These are phyloP conservation scores for Suillus subaureus DNA, from an alignment of 768 basidiomycete genomes.

Conservation along the genomic window DNA sequence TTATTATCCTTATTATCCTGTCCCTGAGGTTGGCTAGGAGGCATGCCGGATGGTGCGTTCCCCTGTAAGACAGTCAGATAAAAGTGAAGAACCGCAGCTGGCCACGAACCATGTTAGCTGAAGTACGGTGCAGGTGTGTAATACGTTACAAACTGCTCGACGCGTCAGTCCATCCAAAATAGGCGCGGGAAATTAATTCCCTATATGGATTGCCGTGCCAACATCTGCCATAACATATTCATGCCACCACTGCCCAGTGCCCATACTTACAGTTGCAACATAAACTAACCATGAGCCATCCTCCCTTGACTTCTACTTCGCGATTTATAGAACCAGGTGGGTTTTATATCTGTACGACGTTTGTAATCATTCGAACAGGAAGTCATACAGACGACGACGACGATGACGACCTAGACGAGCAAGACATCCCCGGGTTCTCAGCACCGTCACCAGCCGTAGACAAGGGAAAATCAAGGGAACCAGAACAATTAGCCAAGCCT, in stretches of 20 bases:
- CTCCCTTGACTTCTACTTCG: conserved; percentile 54
- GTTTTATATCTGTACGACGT: conserved; percentile 7
- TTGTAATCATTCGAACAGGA: conserved; percentile 12
- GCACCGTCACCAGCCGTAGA: conserved; percentile 56
- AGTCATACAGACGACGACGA: conserved; percentile 56
- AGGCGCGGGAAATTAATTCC: not conserved
- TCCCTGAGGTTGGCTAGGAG: conserved; percentile 46
- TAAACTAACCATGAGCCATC: conserved; percentile 22
- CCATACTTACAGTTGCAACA: not conserved
- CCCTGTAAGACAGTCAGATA: conserved; percentile 50
- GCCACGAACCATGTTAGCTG: conserved; percentile 26
- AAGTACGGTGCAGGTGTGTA: not conserved
- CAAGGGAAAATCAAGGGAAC: conserved; percentile 75
- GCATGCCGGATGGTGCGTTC: conserved; percentile 69
- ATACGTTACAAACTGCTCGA: conserved; percentile 25
- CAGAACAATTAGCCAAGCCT: conserved; percentile 52
- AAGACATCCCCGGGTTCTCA: conserved; percentile 77
- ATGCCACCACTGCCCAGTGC: not conserved
- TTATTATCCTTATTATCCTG: conserved; percentile 48
- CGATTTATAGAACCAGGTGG: conserved; percentile 83
- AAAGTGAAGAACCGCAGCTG: not conserved
- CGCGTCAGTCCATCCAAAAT: conserved; percentile 49
- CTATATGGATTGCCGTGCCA: not conserved
- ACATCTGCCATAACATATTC: not conserved
- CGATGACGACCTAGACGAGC: conserved; percentile 76